Base-by-base conservation (phyloP, 805 yeast genomes). In the Zygosaccharomyces kombuchaensis region DNA sequence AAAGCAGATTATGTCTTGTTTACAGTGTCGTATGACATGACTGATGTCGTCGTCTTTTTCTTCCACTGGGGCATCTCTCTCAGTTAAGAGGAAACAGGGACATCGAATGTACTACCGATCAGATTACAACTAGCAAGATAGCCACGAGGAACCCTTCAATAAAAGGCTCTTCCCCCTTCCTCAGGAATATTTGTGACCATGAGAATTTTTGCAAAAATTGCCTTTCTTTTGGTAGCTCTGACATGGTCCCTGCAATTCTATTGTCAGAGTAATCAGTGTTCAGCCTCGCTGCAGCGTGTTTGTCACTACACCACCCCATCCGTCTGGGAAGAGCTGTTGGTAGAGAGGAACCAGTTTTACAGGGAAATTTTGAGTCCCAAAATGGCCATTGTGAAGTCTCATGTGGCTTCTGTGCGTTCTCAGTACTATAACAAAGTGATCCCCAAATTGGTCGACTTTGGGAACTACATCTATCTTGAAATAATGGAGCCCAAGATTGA, bases 271-370 rank as follows among this genome's bases (percentile, higher is more conserved):
- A 50, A 48, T 23, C 45, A 48, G n/a, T 55, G 60, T 34, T 50
- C 59, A 9, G 41, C 35, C 12, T 48, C 53, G 8, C 44, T 53
- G 31, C 51, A 50, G 39, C 39, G 36, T 14, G 36, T 51, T 14
- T 59, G 63, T 23, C 52, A 51, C 19, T 56, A 55, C 39, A 51
- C 60, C 12, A 38, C 54, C 7, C 58, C 59, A 10, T 26, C 44
- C 9, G 42, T 42, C 5, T 55, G 60, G 58, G 43, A 54, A 37
- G 27, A 40, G n/a, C 31, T 37, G n/a, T 34, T 57, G 19, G 16
- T 39, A 12, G 47, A 46, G 19, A 39, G 45, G 10, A 50, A 43
- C 34, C 35, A 13, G n/a, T 38, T 50, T 9, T 58, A 58, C 37
- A 48, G 43, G 22, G 43, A 50, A 21, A 47, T 44, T 10, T 26